A percentile compares a stretch with the other conserved stretches of the same genome.
Conservation (phyloP, 176 grass and related monocot genomes). For the Raddia guianensis region DNA sequence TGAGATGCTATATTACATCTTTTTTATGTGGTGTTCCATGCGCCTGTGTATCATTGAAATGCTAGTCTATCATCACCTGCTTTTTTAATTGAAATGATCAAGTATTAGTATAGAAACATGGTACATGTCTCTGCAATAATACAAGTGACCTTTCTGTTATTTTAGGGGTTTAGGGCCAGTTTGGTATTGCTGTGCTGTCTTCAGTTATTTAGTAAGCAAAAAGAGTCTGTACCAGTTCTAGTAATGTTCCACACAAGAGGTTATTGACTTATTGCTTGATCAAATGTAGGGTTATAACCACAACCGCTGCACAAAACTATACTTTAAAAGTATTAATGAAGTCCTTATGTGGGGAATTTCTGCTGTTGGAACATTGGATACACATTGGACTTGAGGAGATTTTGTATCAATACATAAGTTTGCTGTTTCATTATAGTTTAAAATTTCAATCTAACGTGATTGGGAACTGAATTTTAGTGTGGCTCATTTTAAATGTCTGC, state of each 20-base stretch:
- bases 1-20: not conserved
- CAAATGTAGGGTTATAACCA: not conserved
- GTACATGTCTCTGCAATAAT: not conserved
- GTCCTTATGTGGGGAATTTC: not conserved
- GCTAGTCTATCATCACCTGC: not conserved
- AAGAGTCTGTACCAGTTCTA: not conserved
- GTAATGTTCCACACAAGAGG: not conserved
- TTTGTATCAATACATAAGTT: not conserved
- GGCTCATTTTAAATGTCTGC: not conserved
- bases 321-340: not conserved
- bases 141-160: not conserved
- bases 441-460: not conserved
- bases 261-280: not conserved
- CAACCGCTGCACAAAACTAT: not conserved
- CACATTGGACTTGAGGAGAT: not conserved
- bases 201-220: not conserved
- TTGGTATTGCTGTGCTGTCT: not conserved
- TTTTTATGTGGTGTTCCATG: too few relatives aligned
- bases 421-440: slow-evolving; percentile 3
- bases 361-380: slow-evolving; percentile 24
- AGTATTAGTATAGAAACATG: not conserved
- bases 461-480: not conserved
- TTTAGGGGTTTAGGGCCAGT: not conserved
- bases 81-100: not conserved
- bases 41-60: too few relatives aligned